Conservation (phyloP, 2,329 filamentous ascomycete species). For the Pyricularia sp. region DNA sequence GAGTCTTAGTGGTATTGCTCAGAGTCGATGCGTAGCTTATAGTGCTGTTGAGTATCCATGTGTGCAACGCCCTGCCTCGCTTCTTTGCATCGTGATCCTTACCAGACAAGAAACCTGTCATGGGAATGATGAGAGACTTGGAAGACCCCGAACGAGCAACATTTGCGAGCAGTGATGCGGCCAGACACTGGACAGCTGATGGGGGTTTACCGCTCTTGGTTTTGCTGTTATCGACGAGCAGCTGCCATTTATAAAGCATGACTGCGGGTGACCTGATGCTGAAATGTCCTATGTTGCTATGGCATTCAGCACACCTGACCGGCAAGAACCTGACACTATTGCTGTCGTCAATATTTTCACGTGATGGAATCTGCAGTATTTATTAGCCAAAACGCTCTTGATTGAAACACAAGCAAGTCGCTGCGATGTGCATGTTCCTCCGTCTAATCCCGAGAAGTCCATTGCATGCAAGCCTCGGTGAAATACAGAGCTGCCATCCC, state of each 20-base stretch:
- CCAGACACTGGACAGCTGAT: constrained; percentile 34
- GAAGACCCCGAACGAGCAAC: constrained; percentile 44
- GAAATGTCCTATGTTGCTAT: constrained; percentile 32
- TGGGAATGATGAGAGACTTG: constrained; percentile 38
- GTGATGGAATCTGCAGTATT: not conserved
- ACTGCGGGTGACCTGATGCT: constrained; percentile 30
- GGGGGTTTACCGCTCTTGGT: constrained; percentile 10
- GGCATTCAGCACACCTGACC: constrained; percentile 33
- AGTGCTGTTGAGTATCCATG: constrained; percentile 45
- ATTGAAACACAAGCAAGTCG: constrained; percentile 4
- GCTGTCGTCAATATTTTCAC: not conserved
- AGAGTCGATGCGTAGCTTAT: constrained; percentile 36
- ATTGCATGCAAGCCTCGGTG: constrained; percentile 35
- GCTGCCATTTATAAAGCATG: constrained; percentile 45
- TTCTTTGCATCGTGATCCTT: not conserved
- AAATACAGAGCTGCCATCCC: constrained; percentile 25
- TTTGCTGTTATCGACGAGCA: constrained; percentile 26
- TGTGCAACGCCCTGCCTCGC: constrained; percentile 22
- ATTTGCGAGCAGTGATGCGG: constrained; percentile 37
- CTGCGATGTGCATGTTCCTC: constrained; percentile 29
- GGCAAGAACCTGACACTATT: constrained; percentile 17
- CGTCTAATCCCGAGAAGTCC: constrained; percentile 32
- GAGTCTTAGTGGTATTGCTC: constrained; percentile 11
- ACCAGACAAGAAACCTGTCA: constrained; percentile 9
- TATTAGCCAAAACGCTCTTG: not conserved